Evolutionary conservation across 495 filamentous ascomycete species (phyloP), one percentile per base, ranked within the genome.

Genomic region (Aspergillus sclerotioniger): DNA sequence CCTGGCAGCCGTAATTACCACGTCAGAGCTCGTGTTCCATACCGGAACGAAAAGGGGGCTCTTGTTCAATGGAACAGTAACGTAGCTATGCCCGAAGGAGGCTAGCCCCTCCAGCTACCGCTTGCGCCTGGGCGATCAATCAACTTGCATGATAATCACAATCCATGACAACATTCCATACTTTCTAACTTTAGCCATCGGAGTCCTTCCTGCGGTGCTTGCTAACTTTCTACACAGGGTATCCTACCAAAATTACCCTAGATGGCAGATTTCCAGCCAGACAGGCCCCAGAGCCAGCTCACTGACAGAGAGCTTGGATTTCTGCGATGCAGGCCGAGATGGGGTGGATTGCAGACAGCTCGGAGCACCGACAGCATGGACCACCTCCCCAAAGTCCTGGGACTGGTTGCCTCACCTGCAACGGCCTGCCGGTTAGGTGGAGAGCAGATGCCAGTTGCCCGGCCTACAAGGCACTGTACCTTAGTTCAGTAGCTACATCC

Each of bases 371-470:
- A 17, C 46, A 57, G 59, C 59, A 50, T 56, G 47, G 56, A 53
- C 56, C 57, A 46, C 53, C 50, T 37, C 46, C 37, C 51, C 51
- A 53, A 28, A 33, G 12, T 35, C 20, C 51, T 48, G 54, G 45
- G 62, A 61, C 58, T 64, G 62, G 62, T 46, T 48, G 62, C 62
- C 62, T 61, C 58, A 57, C 39, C 56, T 57, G 52, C 56, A 51
- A 45, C 31, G 12, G 32, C 51, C 32, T 64, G 50, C 51, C 29
- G 35, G 51, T 17, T 41, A 47, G 53, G 54, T 57, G 61, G 45
- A 49, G 51, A 45, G 44, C 44, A 47, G 47, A 48, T 19, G 51
- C 35, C 19, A 32, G 35, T 56, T 47, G 52, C 47, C 33, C 51
- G 39, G 53, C 41, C 58, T 33, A 45, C 46, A 53, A 31, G 37